phyloP scores from a whole-genome alignment of 139 green algal genomes.

The Nannochloris sp. region DNA sequence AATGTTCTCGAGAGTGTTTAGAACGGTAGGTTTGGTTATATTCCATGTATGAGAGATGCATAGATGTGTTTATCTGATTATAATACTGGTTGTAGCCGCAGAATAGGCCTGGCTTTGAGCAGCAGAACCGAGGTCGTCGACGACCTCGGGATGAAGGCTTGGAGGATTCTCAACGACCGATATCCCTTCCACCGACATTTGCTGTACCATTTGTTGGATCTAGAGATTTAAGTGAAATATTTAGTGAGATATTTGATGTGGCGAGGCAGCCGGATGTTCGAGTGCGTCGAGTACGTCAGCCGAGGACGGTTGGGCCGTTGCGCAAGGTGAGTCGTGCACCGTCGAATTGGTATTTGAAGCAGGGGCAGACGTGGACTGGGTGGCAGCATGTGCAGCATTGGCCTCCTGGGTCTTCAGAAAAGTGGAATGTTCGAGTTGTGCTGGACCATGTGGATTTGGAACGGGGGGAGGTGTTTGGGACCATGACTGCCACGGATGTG shows the following conservation, averaged over 20 bases:
- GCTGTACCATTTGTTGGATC: neutral
- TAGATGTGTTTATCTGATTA: no score
- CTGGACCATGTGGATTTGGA: constrained; percentile 35
- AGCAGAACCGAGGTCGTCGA: no score
- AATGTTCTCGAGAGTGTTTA: no score
- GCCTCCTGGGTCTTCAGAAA: constrained; percentile 6
- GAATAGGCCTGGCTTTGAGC: no score
- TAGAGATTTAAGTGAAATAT: neutral
- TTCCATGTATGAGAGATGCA: no score
- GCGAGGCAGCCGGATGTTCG: neutral
- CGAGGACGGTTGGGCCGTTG: neutral
- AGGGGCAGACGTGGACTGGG: constrained; percentile 30
- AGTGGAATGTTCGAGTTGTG: constrained; percentile 5
- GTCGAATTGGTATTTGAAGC: constrained; percentile 30
- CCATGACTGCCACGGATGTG: constrained; percentile 51
- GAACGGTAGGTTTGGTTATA: no score
- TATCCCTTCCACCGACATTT: neutral
- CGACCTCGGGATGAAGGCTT: neutral
- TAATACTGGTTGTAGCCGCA: no score
- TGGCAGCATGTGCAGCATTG: constrained; percentile 22
- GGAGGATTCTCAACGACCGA: neutral
- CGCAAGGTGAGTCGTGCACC: constrained; percentile 3
- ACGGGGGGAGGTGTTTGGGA: constrained; percentile 37
- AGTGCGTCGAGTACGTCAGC: neutral
- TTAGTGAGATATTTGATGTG: constrained; percentile 1